Base-by-base conservation (phyloP, 129 eudicot species). In the Dittrichia graveolens region DNA sequence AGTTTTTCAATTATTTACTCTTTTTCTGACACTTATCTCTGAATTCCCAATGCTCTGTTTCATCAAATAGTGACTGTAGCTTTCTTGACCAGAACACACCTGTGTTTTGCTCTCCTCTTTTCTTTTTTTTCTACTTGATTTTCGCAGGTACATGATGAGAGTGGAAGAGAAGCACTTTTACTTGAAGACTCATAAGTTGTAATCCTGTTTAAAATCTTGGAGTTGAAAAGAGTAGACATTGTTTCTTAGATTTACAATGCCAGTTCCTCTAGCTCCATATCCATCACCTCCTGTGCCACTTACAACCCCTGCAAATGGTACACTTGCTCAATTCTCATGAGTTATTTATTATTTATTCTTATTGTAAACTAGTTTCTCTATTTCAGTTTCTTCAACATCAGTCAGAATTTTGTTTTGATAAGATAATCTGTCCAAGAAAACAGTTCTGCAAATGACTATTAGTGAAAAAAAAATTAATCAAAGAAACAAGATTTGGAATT, bases 231-330 rank as follows among this genome's bases (percentile, higher is more conserved):
- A 62, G 56, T 48, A 52, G 43, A 34, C 53, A 4, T 40, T 54
- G 59, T 66, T 62, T 47, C 34, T 61, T 60, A 76, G 74, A 69
- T 77, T 79, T 54, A 60, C 79, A 78, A 89, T 89, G 96, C 90
- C 96, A 61, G 96, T 86, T 77, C 96, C 96, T 80, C 87, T 89
- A 71, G 96, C 96, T 80, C 96, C 96, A 58, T 86, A 86, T 71
- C 96, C 96, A 74, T 66, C 85, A n/a, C 86, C 92, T 75, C 85
- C 89, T 2, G 79, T 66, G 19, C 85, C 92, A 40, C 77, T 77
- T 68, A 80, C 96, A 71, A 72, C 88, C 12, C 90, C 92, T 64
- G 78, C 92, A 40, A 86, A 84, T 80, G 96, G 96, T 89, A 89
- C 42, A 9, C 35, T 40, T 50, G 8, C 24, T 61, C 38, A 61